Base-by-base conservation (phyloP, 352 stramenopile genomes). In the Globisporangium paroecandrum region DNA sequence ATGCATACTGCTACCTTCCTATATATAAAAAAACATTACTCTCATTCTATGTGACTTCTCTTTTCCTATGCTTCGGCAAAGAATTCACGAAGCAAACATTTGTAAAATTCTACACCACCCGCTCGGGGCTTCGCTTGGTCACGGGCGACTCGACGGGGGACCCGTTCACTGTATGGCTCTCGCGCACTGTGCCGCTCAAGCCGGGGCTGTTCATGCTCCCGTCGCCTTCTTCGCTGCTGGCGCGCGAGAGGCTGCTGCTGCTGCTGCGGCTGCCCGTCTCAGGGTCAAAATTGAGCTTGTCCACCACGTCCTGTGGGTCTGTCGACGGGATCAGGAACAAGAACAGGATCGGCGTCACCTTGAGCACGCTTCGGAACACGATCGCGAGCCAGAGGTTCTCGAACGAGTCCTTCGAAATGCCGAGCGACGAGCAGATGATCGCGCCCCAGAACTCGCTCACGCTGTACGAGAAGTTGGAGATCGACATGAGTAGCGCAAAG, bases 401-500 rank as follows among this genome's bases (percentile, higher is more conserved):
- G 79, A 98, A 99, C 71, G 95, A 82, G 69, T 80, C 87, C 72
- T 97, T 95, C 32, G 87, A 85, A 51, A 99, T 95, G 10, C 89
- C 90, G 9, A 98, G 76, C 49, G 77, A 75, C 15, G 91, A 83
- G 63, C 94, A 98, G 27, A 99, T 81, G 10, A 90, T 69, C 9
- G 95, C 94, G 1, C 95, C 94, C 73, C 97, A 86, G 74, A 99
- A 97, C 38, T 94, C 95, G 22, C 94, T 97, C 24, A 98, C 75
- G 41, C 94, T 96, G 51, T 82, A 91, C 27, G 93, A 97, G 59
- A 97, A 95, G 81, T 99, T 99, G 68, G 96, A 98, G 65, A 99
- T 98, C 0, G 89, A 98, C 97, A 99, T 99, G 58, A 99, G 80
- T 49, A 97, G 83, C 6, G 96, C 97, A 83, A 99, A 99, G 10